A percentile compares a stretch with the other conserved stretches of the same genome.
These are phyloP conservation scores for Glycine tomentella DNA, from an alignment of 306 rosid genomes.

Conservation along the genomic window DNA sequence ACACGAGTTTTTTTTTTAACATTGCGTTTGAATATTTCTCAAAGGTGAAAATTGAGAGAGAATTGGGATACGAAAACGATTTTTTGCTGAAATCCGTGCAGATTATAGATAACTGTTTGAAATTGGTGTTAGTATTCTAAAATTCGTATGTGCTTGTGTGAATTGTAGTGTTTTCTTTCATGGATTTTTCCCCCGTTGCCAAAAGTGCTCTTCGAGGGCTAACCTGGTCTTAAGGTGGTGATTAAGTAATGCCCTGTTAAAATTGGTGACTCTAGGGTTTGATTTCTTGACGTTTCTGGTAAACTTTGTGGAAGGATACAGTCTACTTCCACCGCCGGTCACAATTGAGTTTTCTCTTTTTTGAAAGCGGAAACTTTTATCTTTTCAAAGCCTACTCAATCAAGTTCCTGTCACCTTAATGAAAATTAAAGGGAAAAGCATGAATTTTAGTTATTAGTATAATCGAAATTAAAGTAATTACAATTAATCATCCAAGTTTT, in stretches of 20 bases:
- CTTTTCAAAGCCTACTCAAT: conserved; percentile 25
- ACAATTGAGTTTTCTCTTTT: neutral
- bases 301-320: neutral
- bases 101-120: conserved; percentile 21
- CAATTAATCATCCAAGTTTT: conserved; percentile 1
- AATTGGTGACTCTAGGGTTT: neutral
- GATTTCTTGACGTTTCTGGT: neutral
- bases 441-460: conserved; percentile 22
- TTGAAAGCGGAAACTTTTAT: neutral
- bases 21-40: conserved; percentile 48
- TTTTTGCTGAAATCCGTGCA: conserved; percentile 26
- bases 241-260: neutral
- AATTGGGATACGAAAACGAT: neutral
- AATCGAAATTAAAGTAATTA: neutral
- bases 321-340: neutral
- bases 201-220: neutral
- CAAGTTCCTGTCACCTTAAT: neutral
- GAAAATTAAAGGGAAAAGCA: conserved; percentile 6
- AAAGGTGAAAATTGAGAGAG: conserved; percentile 24
- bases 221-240: neutral
- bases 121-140: neutral
- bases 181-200: neutral
- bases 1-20: conserved; percentile 40
- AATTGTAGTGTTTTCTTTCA: neutral
- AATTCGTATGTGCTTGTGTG: neutral